phyloP scores from a whole-genome alignment of 148 eudicot species.

The Agrostemma githago region DNA sequence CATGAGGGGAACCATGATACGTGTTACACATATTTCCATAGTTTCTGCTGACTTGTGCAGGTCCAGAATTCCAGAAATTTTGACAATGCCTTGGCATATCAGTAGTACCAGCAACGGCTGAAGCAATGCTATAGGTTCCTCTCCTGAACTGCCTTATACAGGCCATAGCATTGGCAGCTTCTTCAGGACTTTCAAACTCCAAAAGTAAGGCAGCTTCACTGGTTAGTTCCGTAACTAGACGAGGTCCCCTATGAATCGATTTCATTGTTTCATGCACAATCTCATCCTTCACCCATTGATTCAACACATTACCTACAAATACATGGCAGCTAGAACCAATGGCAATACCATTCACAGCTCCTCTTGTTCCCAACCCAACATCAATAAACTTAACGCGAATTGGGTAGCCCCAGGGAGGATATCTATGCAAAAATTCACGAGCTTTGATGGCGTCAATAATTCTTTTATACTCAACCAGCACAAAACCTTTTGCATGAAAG shows the following conservation, averaged over 20 bases:
- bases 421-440: slow-evolving; percentile 64
- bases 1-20: slow-evolving; percentile 52
- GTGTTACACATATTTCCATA: slow-evolving; percentile 29
- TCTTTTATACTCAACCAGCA: slow-evolving; percentile 61
- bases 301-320: slow-evolving; percentile 62
- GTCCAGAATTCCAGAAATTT: slow-evolving; percentile 30
- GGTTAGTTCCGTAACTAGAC: slow-evolving; percentile 60
- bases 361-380: slow-evolving; percentile 75
- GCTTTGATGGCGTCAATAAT: slow-evolving; percentile 85
- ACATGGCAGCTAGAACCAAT: slow-evolving; percentile 83
- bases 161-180: slow-evolving; percentile 66
- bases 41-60: slow-evolving; percentile 33
- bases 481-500: slow-evolving; percentile 59
- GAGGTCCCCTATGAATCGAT: slow-evolving; percentile 59
- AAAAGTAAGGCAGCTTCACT: slow-evolving; percentile 79
- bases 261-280: slow-evolving; percentile 62
- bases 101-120: slow-evolving; percentile 30
- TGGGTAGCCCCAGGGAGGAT: slow-evolving; percentile 74
- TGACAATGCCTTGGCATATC: slow-evolving; percentile 37
- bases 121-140: slow-evolving; percentile 34
- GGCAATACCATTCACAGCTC: slow-evolving; percentile 62
- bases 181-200: slow-evolving; percentile 91
- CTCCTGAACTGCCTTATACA: slow-evolving; percentile 65
- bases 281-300: slow-evolving; percentile 80
- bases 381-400: slow-evolving; percentile 79